Percentiles rank a stretch among this genome's conserved stretches.
phyloP scores from a whole-genome alignment of 257 asterid species.

The Paulownia fortunei region DNA sequence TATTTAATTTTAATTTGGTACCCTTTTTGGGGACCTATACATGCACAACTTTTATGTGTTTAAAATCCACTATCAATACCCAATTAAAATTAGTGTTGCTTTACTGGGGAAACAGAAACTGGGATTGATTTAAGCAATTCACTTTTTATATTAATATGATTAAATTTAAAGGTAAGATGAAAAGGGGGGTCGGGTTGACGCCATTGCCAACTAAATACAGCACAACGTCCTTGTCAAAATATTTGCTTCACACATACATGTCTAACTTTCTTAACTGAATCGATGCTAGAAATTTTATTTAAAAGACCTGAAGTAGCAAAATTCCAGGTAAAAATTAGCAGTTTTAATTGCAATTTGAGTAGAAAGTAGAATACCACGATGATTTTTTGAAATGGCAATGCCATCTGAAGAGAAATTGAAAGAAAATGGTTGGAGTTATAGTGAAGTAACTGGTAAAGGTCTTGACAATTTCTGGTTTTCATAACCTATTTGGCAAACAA shows the following conservation, averaged over 20 bases:
- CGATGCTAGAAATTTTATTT: not conserved
- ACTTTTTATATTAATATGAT: not conserved
- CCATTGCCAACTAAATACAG: slow-evolving; percentile 30
- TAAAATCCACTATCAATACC: not conserved
- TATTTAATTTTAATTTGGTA: not conserved
- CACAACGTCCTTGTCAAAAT: not conserved
- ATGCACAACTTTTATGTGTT: not conserved
- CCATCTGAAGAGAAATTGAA: too few relatives aligned
- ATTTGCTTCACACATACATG: not conserved
- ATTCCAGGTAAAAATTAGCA: too few relatives aligned
- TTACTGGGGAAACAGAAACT: not conserved
- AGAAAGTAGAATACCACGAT: not conserved
- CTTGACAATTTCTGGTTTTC: too few relatives aligned
- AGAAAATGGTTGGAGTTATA: too few relatives aligned
- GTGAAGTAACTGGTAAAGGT: too few relatives aligned
- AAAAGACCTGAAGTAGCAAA: not conserved
- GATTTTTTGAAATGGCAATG: too few relatives aligned
- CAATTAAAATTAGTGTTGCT: not conserved
- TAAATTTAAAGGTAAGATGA: not conserved
- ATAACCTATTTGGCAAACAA: too few relatives aligned
- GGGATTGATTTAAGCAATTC: not conserved
- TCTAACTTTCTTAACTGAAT: not conserved
- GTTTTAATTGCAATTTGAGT: not conserved
- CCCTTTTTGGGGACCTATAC: not conserved
- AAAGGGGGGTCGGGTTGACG: not conserved